Percentiles rank a stretch among this genome's conserved stretches.
These are phyloP conservation scores for Pseudovirgaria hyperparasitica DNA, from an alignment of 2,329 filamentous ascomycete species.

Conservation along the genomic window DNA sequence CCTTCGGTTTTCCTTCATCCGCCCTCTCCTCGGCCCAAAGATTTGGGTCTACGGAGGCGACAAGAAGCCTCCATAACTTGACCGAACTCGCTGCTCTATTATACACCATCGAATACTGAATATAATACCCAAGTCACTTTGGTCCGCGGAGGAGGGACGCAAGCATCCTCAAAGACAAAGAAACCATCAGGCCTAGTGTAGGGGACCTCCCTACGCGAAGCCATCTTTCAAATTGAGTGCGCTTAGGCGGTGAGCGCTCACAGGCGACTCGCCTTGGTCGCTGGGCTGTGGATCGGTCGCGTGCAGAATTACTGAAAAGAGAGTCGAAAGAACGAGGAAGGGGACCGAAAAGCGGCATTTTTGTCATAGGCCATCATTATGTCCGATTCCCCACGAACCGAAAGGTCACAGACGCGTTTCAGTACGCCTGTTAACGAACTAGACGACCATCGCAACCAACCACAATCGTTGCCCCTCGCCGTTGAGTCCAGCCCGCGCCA, in stretches of 20 bases:
- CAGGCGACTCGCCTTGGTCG: slow-evolving; percentile 41
- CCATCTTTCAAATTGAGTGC: slow-evolving; percentile 38
- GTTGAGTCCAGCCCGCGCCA: slow-evolving; percentile 40
- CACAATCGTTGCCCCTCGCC: slow-evolving; percentile 46
- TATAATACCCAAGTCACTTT: slow-evolving; percentile 1
- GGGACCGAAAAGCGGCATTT: background rate
- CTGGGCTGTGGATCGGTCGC: background rate
- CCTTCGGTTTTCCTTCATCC: slow-evolving; percentile 59
- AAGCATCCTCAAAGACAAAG: slow-evolving; percentile 1
- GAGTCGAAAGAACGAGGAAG: too few species aligned
- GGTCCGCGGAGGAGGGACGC: background rate
- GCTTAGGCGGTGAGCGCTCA: slow-evolving; percentile 39
- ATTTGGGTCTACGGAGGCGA: slow-evolving; percentile 95
- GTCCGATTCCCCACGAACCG: slow-evolving; percentile 52
- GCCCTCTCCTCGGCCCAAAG: slow-evolving; percentile 84
- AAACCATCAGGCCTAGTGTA: slow-evolving; percentile 27
- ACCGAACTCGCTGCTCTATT: slow-evolving; percentile 17
- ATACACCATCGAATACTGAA: slow-evolving; percentile 7
- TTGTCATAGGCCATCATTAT: too few species aligned
- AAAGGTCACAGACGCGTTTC: slow-evolving; percentile 51
- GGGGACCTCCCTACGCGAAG: slow-evolving; percentile 33
- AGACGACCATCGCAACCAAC: slow-evolving; percentile 72
- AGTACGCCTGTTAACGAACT: slow-evolving; percentile 66
- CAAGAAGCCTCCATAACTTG: slow-evolving; percentile 93
- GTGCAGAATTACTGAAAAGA: too few species aligned